Evolutionary conservation across 2,329 filamentous ascomycete genomes (phyloP).

Genomic region (Ustulina deusta): DNA sequence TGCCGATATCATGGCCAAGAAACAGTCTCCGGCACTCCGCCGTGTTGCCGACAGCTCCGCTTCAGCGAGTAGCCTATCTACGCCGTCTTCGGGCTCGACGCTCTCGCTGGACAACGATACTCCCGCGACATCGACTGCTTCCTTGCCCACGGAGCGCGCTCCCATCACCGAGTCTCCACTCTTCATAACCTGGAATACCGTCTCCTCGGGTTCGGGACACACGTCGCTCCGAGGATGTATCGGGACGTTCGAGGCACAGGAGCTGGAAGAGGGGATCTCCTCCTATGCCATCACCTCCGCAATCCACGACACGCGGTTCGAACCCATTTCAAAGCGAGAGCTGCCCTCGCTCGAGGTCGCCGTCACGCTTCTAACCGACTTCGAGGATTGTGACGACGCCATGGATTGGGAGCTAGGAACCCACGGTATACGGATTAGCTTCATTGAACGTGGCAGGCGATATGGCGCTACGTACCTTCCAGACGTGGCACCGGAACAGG

Average conservation of each 20-base stretch:
- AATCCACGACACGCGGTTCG: constrained; percentile 72
- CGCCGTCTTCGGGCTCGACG: constrained; percentile 49
- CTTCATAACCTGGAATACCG: constrained; percentile 94
- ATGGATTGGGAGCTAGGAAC: constrained; percentile 88
- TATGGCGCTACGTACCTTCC: constrained; percentile 93
- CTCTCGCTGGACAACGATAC: constrained; percentile 56
- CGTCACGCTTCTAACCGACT: constrained; percentile 87
- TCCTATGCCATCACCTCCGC: constrained; percentile 87
- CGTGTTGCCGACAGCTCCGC: constrained; percentile 45
- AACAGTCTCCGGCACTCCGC: constrained; percentile 48
- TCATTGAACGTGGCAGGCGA: constrained; percentile 77
- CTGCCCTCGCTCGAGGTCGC: constrained; percentile 71
- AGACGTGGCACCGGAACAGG: constrained; percentile 90
- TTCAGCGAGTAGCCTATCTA: constrained; percentile 47
- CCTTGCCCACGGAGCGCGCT: constrained; percentile 50
- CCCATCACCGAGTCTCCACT: constrained; percentile 72
- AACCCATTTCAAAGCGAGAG: constrained; percentile 65
- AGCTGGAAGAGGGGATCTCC: constrained; percentile 77
- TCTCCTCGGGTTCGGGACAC: constrained; percentile 66
- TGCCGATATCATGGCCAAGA: constrained; percentile 44
- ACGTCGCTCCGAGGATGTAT: constrained; percentile 91
- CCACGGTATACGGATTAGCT: constrained; percentile 89
- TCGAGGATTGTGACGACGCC: constrained; percentile 78
- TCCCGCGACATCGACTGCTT: constrained; percentile 60
- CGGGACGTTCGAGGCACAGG: constrained; percentile 87